Evolutionary conservation across 768 basidiomycete species (phyloP).

Genomic region (Podaxis mareebaensis): DNA sequence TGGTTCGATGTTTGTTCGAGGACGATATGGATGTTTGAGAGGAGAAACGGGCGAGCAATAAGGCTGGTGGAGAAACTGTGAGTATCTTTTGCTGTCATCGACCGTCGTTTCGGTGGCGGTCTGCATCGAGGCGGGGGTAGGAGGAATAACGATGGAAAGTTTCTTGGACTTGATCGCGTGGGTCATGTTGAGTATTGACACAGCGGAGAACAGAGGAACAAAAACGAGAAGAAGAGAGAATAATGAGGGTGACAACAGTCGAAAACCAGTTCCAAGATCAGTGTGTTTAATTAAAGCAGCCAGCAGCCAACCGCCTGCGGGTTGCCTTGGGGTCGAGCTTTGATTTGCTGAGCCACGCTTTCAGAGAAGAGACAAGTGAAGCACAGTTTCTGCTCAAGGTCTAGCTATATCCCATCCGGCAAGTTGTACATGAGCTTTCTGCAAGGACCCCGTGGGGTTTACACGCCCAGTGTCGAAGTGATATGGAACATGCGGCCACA

Average conservation of each 20-base stretch:
- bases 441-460: conserved; percentile 8
- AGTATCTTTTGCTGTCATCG: conserved; percentile 6
- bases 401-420: background rate
- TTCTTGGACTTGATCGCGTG: conserved; percentile 18
- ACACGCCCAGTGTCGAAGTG: conserved; percentile 1
- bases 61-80: conserved; percentile 11
- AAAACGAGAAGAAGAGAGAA: background rate
- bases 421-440: conserved; percentile 6
- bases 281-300: background rate
- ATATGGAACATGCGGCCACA: conserved; percentile 2
- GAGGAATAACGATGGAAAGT: conserved; percentile 29
- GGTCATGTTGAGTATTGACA: background rate
- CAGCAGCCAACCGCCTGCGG: background rate
- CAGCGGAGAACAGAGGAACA: background rate
- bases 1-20: background rate
- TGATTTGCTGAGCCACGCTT: background rate
- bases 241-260: too few relatives aligned
- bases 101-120: conserved; percentile 12
- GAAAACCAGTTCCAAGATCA: background rate
- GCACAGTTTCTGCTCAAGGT: background rate
- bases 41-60: conserved; percentile 8
- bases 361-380: background rate
- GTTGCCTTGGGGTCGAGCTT: background rate
- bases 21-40: conserved; percentile 1
- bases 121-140: conserved; percentile 18